A percentile compares a stretch with the other conserved stretches of the same genome.
phyloP scores from a whole-genome alignment of 179 eudicot species.

The Silene coronaria region DNA sequence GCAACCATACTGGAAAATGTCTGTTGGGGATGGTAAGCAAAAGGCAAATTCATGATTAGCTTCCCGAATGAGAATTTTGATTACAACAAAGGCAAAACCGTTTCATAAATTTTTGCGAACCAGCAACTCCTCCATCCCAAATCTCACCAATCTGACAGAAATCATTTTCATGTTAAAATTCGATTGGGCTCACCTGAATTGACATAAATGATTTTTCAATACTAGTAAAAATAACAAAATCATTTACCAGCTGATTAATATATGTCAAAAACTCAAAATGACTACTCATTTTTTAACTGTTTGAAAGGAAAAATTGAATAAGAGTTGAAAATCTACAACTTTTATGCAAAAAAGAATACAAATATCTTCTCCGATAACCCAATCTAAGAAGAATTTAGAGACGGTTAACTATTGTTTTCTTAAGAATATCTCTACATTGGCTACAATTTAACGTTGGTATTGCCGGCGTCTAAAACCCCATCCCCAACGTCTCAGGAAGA shows the following conservation, averaged over 20 bases:
- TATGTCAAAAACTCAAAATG: too few relatives aligned
- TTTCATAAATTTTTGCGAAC: too few relatives aligned
- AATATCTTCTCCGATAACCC: slow-evolving; percentile 16
- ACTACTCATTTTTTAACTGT: too few relatives aligned
- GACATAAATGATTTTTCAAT: neutral
- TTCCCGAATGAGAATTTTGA: too few relatives aligned
- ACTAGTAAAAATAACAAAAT: too few relatives aligned
- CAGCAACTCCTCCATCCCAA: neutral
- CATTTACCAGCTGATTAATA: too few relatives aligned
- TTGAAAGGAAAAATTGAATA: too few relatives aligned
- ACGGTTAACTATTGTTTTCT: slow-evolving; percentile 19
- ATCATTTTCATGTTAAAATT: neutral
- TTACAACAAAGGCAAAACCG: too few relatives aligned
- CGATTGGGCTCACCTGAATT: neutral
- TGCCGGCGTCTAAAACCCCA: slow-evolving; percentile 25
- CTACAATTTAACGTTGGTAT: slow-evolving; percentile 1
- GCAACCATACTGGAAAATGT: too few relatives aligned
- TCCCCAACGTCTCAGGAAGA: slow-evolving; percentile 16
- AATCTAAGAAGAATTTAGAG: slow-evolving; percentile 22
- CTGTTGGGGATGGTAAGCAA: too few relatives aligned
- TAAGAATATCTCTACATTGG: slow-evolving; percentile 3
- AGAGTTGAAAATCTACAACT: neutral
- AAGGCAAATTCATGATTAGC: too few relatives aligned
- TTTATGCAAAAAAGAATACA: slow-evolving; percentile 22
- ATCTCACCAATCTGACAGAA: neutral